phyloP scores from a whole-genome alignment of 768 basidiomycete genomes.

The Russula virescens region DNA sequence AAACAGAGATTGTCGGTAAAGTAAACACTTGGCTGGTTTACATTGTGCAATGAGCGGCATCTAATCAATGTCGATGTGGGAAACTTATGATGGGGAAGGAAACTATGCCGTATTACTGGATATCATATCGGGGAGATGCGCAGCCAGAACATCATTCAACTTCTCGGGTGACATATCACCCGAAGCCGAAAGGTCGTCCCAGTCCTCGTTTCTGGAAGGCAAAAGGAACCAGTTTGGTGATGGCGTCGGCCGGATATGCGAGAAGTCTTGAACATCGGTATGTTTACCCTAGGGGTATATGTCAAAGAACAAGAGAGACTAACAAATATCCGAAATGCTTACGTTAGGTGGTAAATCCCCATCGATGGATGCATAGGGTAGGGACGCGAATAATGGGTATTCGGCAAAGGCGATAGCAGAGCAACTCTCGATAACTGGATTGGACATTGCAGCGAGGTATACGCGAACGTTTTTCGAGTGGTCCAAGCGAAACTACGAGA shows the following conservation, averaged over 20 bases:
- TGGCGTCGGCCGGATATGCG: conserved; percentile 67
- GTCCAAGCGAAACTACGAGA: conserved; percentile 80
- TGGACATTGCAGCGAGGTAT: conserved; percentile 59
- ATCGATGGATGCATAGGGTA: neutral
- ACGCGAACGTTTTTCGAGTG: conserved; percentile 57
- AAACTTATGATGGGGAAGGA: neutral
- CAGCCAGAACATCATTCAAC: conserved; percentile 1
- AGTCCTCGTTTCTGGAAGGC: neutral
- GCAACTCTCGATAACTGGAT: conserved; percentile 80
- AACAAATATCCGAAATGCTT: neutral
- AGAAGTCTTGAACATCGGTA: conserved; percentile 73
- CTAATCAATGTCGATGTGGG: too few species aligned
- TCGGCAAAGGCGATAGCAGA: conserved; percentile 51
- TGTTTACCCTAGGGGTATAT: conserved; percentile 34
- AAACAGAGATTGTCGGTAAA: too few species aligned
- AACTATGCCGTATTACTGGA: neutral
- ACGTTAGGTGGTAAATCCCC: conserved; percentile 1
- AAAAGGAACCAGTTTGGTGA: conserved; percentile 65
- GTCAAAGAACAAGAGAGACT: neutral
- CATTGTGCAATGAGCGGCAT: too few species aligned
- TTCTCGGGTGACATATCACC: neutral
- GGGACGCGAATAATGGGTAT: conserved; percentile 46
- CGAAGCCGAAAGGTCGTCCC: conserved; percentile 11
- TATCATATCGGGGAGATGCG: conserved; percentile 6
- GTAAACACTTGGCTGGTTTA: too few species aligned